Evolutionary conservation across 2,329 filamentous ascomycete genomes (phyloP), one percentile per base, ranked within the genome.

Genomic region (Aspergillus fructus): DNA sequence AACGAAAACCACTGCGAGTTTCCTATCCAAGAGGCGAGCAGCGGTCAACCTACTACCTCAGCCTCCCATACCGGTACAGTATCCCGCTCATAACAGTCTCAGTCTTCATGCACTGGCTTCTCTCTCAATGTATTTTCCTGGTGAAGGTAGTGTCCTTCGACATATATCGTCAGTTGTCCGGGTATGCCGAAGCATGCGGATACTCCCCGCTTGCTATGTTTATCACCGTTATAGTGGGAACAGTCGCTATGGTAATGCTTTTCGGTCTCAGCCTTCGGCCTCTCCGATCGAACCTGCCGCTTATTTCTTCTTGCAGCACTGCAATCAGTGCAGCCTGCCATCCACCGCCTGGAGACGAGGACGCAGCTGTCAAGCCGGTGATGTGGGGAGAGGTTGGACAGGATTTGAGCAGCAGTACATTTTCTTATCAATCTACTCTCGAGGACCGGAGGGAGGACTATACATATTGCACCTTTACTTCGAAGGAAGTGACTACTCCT

Each of bases 111-210:
- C 79, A 82, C 58, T 82, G 77, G 78, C 64, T 81, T 6, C 62
- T 79, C 4, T 81, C 78, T 0, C 76, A 80, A 60, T 74, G 74
- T 41, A 56, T 79, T 2, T 81, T 78, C 60, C 62, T 79, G 3
- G 71, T 75, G 2, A 8, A n/a, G 5, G 19, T 46, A 30, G 8
- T 11, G 2, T 21, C 23, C 43, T 30, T n/a, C 23, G 9, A 21
- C 12, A 21, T 17, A 5, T n/a, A 17, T 17, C 5, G 4, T 56
- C 56, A 11, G 4, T 2, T 4, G 1, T 4, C 3, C 9, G 27
- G 3, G 9, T 30, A 8, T 30, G 9, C 9, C 8, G 1, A 30
- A 1, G 27, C 3, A 30, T 30, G 27, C 3, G 27, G 27, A 9
- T 46, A 30, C 42, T 46, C 42, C 12, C 42, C 42, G 6, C 42